These are phyloP conservation scores for Chlorociboria aeruginascens DNA, from an alignment of 495 filamentous ascomycete species.

Conservation along the genomic window DNA sequence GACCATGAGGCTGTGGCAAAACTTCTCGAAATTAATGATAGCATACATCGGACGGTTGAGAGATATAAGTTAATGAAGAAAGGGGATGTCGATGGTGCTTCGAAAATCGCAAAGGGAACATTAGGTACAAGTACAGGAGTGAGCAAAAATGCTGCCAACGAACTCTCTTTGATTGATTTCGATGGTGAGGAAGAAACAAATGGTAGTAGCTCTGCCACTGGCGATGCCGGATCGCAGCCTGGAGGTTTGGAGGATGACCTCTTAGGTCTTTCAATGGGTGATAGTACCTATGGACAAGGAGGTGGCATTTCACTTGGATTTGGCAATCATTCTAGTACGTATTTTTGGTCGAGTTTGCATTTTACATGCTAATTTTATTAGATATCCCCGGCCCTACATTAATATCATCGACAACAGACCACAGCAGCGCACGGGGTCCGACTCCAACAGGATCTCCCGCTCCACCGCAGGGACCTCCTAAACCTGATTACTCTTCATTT, in stretches of 20 bases:
- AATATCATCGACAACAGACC: constrained; percentile 49
- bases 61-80: constrained; percentile 89
- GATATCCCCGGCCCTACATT: constrained; percentile 35
- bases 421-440: constrained; percentile 36
- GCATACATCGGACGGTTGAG: constrained; percentile 93
- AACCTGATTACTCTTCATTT: constrained; percentile 52
- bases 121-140: constrained; percentile 60
- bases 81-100: constrained; percentile 83
- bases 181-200: constrained; percentile 55
- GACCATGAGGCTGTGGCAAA: constrained; percentile 93
- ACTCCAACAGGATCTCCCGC: constrained; percentile 24
- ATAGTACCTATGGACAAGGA: constrained; percentile 47
- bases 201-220: constrained; percentile 23
- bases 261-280: constrained; percentile 38
- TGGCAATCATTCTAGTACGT: constrained; percentile 52
- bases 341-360: not conserved
- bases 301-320: constrained; percentile 83
- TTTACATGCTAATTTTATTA: constrained; percentile 9
- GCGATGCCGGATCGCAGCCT: constrained; percentile 16
- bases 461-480: constrained; percentile 10
- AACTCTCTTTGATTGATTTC: constrained; percentile 90
- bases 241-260: constrained; percentile 40
- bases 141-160: constrained; percentile 63
- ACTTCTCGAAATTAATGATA: constrained; percentile 93
- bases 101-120: constrained; percentile 72